Percentiles rank a stretch among this genome's conserved stretches.
phyloP scores from a whole-genome alignment of 108 stramenopile species.

The Aurantiochytrium sp. region DNA sequence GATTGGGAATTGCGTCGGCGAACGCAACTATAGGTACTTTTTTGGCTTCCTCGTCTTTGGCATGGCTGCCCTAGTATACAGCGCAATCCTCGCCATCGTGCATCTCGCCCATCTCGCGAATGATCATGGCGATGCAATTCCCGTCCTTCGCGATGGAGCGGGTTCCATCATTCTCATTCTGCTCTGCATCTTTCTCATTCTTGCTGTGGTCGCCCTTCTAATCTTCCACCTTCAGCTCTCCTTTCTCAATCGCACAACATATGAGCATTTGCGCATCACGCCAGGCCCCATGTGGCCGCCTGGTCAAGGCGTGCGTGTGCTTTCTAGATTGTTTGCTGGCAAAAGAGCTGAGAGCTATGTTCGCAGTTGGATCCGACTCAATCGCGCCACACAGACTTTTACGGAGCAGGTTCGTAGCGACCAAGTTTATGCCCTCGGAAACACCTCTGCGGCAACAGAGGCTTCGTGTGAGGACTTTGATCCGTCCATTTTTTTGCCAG shows the following conservation, averaged over 20 bases:
- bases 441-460: neutral
- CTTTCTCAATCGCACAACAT: slow-evolving; percentile 18
- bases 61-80: neutral
- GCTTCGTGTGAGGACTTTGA: neutral
- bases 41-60: slow-evolving; percentile 26
- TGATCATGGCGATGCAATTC: neutral
- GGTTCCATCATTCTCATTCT: neutral
- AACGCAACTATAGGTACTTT: slow-evolving; percentile 48
- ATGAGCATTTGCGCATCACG: slow-evolving; percentile 38
- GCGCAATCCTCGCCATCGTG: neutral
- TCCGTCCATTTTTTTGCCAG: neutral
- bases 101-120: neutral
- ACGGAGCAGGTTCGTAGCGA: neutral
- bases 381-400: neutral
- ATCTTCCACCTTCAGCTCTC: slow-evolving; percentile 17
- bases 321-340: neutral
- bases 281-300: neutral
- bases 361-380: neutral
- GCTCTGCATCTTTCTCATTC: neutral
- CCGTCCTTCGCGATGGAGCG: neutral
- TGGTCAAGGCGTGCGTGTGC: neutral
- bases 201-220: neutral
- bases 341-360: neutral
- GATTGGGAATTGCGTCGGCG: slow-evolving; percentile 49
- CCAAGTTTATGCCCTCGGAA: neutral